Base-by-base conservation (phyloP, 495 filamentous ascomycete genomes). In the Aspergillus ostianus region DNA sequence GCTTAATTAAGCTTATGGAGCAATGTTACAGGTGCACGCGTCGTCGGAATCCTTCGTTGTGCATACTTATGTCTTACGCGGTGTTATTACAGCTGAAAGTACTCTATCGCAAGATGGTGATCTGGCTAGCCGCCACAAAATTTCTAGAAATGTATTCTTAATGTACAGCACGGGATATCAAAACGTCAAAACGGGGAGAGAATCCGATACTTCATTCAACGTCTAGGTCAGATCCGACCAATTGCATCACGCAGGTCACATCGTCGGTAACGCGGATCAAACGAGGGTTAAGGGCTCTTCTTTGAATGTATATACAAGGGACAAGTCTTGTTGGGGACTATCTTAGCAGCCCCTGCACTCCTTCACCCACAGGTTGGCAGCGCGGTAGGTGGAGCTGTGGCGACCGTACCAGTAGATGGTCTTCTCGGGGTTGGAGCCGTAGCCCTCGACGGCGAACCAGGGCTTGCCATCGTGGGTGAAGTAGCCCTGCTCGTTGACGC, bases 391-490 rank as follows among this genome's bases (percentile, higher is more conserved):
- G 23, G 66, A 52, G 32, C 57, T 70, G 47, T 74, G 71, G 44
- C 61, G 60, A 15, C 64, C 71, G 26, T 69, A 53, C 51, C 51
- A 53, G 61, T 61, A 70, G 56, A 74, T 63, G 36, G 36, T 41
- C 64, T 70, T 69, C 49, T 59, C 55, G 4, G 55, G 32, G 50
- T 51, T 56, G 9, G 61, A 57, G 6, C 65, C 64, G 51, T 69
- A 69, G 27, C 67, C 67, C 15, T 72, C 68, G 20, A 70, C 45
- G 29, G 70, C 61, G 51, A 72, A 74, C 50, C 56, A 74, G 15
- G 56, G 63, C 6, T 71, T 66, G 29, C 59, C 68, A 3, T 64
- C 57, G 41, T 70, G 65, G 19, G 70, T 67, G 56, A 74, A 68
- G 52, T 65, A 59, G 3, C 70, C 72, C 19, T 74, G 47, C 4